Base-by-base conservation (phyloP, 1,139 yeast species). In the Geotrichum citri-aurantii region DNA sequence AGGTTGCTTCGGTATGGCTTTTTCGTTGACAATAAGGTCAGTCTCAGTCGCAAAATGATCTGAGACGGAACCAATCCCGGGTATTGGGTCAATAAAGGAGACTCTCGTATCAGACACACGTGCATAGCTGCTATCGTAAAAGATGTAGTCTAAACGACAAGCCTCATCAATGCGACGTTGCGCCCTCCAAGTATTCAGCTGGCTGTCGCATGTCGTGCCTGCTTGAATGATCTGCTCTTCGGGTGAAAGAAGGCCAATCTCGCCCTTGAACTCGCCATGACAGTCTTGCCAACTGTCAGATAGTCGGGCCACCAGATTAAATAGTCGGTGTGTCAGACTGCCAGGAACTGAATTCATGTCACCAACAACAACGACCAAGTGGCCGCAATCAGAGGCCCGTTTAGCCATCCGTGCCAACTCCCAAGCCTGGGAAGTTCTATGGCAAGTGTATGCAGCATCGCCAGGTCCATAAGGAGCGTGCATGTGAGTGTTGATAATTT, bases 391-490 rank as follows among this genome's bases (percentile, higher is more conserved):
- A 54, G 79, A 78, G 54, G 93, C 80, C 55, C 85, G 72, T 37
- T 79, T 78, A 1, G 88, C 84, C 55, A 91, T 63, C 58, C 83
- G 81, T 26, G 93, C 80, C 69, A 95, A 82, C 70, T 92, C 97
- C 98, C 98, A 93, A 0, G 98, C 98, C 72, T 93, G 99, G 61
- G 95, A 83, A 0, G 97, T 86, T 57, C 99, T 77, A 70, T 93
- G 98, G 65, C 97, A 88, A 2, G 85, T 77, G 70, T 95, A 93
- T 5, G 95, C 87, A 5, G 95, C 95, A 72, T 90, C 97, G 0
- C 98, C 98, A 0, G 77, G 75, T 0, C 95, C 83, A 69, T 93
- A 93, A 0, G 99, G 99, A 1, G 99, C 99, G 74, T 93, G 99
- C 93, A 95, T 86, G 70, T 93, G 99, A 19, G 96, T 86, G 68